phyloP scores from a whole-genome alignment of 2,329 filamentous ascomycete species.

The Corinectria fuckeliana region DNA sequence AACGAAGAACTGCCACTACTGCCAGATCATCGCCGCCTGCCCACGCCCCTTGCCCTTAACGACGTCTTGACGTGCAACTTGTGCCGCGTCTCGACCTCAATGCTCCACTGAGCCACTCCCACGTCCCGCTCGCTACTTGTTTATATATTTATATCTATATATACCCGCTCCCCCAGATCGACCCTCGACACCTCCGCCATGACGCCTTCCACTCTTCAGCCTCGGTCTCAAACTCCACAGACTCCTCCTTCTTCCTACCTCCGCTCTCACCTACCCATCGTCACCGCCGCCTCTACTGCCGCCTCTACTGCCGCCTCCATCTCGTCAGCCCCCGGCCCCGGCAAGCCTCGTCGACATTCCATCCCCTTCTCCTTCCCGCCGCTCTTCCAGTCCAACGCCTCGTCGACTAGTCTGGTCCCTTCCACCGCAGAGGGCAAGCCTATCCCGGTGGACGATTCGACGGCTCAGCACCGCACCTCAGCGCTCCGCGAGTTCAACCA shows the following conservation, averaged over 20 bases:
- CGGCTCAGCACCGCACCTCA: constrained; percentile 62
- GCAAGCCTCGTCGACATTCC: constrained; percentile 44
- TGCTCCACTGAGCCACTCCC: constrained; percentile 35
- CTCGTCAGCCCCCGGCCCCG: constrained; percentile 29
- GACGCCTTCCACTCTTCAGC: constrained; percentile 25
- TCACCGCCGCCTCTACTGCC: constrained; percentile 33
- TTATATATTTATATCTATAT: constrained; percentile 33
- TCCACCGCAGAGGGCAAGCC: constrained; percentile 63
- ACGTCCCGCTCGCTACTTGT: constrained; percentile 22
- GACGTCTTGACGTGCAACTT: constrained; percentile 28
- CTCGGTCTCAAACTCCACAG: constrained; percentile 25
- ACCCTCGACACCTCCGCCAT: constrained; percentile 22
- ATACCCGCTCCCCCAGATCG: constrained; percentile 22
- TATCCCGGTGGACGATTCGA: constrained; percentile 63
- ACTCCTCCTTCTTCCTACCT: constrained; percentile 23
- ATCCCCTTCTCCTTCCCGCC: constrained; percentile 57
- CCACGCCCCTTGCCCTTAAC: constrained; percentile 23
- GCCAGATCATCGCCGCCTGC: constrained; percentile 27
- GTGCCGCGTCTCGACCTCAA: constrained; percentile 27
- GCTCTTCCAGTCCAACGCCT: constrained; percentile 55
- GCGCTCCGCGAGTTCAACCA: constrained; percentile 66
- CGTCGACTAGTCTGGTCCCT: constrained; percentile 59
- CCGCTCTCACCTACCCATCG: constrained; percentile 32
- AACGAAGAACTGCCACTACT: constrained; percentile 25
- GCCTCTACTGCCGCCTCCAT: constrained; percentile 33